Base-by-base conservation (phyloP, 352 stramenopile species). In the Globisporangium camurandrum region DNA sequence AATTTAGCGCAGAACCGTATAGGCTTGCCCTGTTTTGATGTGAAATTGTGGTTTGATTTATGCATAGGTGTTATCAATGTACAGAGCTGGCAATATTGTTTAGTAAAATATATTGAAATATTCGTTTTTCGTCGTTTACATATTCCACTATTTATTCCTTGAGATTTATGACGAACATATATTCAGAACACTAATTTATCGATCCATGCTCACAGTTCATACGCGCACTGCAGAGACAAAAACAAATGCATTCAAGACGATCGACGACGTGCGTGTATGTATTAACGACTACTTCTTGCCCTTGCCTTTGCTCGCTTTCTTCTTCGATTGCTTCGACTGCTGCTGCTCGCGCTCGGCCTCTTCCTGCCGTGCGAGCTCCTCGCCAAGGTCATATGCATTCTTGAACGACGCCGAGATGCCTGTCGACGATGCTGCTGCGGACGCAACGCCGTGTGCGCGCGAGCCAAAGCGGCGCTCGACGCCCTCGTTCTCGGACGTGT, bases 401-500 rank as follows among this genome's bases (percentile, higher is more conserved):
- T 72, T 69, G 68, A 92, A 91, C 8, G 81, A 89, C 17, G 76
- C 55, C 26, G 74, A 69, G 51, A 94, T 71, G 53, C 89, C 76
- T 23, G 56, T 46, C 19, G 54, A 51, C 30, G 26, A 46, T 26
- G 19, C 33, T 19, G 56, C 60, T 36, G 62, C 58, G 34, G 61
- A 62, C 20, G 61, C 56, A 27, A 63, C 46, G 26, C 56, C 66
- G 41, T 85, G 71, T 36, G 83, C 73, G 33, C 84, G 78, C 57
- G 81, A 84, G n/a, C 75, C 51, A 61, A 95, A 95, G 47, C 77
- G 79, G 31, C 79, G 73, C 67, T 93, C 76, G 24, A 93, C 77
- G 36, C 66, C 79, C 51, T 92, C 69, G 66, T 95, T 90, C 61
- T 96, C 88, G 3, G 69, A 74, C 3, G 82, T 92, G 45, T 97